Evolutionary conservation across 2,329 filamentous ascomycete genomes (phyloP), one percentile per base, ranked within the genome.

Genomic region (Beauveria medogensis): DNA sequence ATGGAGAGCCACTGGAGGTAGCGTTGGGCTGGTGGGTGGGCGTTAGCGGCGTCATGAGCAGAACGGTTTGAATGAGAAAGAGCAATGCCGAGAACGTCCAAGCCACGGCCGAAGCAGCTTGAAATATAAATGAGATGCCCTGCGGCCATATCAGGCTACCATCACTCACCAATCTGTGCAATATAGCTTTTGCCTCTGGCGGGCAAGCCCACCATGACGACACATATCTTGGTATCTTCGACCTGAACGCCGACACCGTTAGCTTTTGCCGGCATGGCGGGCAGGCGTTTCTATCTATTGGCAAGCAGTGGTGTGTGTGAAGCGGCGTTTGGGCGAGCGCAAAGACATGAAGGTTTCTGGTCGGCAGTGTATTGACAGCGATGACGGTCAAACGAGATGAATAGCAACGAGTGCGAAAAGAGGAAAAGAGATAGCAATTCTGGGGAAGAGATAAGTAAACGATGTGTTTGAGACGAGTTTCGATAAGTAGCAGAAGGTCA

Each of bases 1-100:
- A 99, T 92, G 28, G 92, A 96, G 62, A 97, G 88, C 94, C 94
- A 99, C 74, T 90, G 90, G 41, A 99, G 86, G 76, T 99, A 99
- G 63, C 94, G 88, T 74, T 94, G 89, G 63, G 92, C 91, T 94
- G 72, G 55, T 63, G 53, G 62, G 43, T 3, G 52, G 28, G 26
- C 56, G 52, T 54, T 61, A 61, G 60, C 40, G 24, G 30, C 34
- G 26, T 46, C 12, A 54, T 40, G 14, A 34, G 6, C 16, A n/a
- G 3, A 22, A 22, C 2, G 24, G 43, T 37, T 3, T 26, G 7
- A 7, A 55, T 5, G 22, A 40, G 5, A 34, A 22, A 18, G 26
- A 20, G 14, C 5, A 20, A 55, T 46, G 26, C 30, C 6, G 41
- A 7, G 0, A 22, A 56, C 34, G 12, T 37, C 34, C 14, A 37